Evolutionary conservation across 441 rosid genomes (phyloP), one percentile per base, ranked within the genome.

Genomic region (Eruca vesicaria): DNA sequence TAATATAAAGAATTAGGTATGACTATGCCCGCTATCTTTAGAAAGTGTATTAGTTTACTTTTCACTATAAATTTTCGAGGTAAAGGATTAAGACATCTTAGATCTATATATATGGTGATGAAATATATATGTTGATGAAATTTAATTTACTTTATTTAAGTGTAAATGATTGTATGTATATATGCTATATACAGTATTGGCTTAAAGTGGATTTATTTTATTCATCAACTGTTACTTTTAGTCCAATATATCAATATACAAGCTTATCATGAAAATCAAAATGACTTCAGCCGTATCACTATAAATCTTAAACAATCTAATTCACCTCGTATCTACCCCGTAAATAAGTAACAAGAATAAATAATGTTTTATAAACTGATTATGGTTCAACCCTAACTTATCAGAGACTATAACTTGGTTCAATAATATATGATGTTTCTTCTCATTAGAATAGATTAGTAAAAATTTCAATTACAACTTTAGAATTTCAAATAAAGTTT

Each of bases 21-120:
- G 59, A 65, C 65, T 65, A 36, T 38, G 32, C 35, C 72, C 16
- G 28, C 11, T 50, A 31, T 43, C 60, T 57, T 66, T n/a, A 31
- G 38, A 58, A 66, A 4, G 10, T 33, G 28, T 60, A 66, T 58
- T 65, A 43, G 48, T n/a, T n/a, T n/a, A n/a, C n/a, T n/a, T n/a
- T n/a, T n/a, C n/a, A n/a, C n/a, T n/a, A n/a, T n/a, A n/a, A n/a
- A n/a, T n/a, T n/a, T n/a, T n/a, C n/a, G n/a, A n/a, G n/a, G n/a
- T n/a, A n/a, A n/a, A n/a, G n/a, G n/a, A n/a, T n/a, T n/a, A n/a
- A n/a, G n/a, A n/a, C n/a, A n/a, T n/a, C n/a, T n/a, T n/a, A n/a
- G n/a, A n/a, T n/a, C n/a, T n/a, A n/a, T n/a, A n/a, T n/a, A n/a
- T n/a, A n/a, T n/a, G n/a, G n/a, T n/a, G n/a, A n/a, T n/a, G n/a